A percentile compares a stretch with the other conserved stretches of the same genome.
These are phyloP conservation scores for Colletotrichum sp. DNA, from an alignment of 2,329 filamentous ascomycete species.

Conservation along the genomic window DNA sequence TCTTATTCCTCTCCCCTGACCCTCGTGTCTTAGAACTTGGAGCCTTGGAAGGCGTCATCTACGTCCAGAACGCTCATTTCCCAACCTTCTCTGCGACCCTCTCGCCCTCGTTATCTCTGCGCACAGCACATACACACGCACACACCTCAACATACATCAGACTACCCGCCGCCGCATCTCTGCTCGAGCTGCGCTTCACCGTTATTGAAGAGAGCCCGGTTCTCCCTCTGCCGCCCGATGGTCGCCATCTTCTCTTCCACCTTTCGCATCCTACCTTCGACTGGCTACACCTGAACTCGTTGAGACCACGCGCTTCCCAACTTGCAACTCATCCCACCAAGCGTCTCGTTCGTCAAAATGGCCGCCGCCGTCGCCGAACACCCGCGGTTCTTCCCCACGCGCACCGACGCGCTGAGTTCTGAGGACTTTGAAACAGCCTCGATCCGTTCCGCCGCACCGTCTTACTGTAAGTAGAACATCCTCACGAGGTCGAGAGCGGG, in stretches of 20 bases:
- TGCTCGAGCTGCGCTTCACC: neutral
- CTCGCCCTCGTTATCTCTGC: neutral
- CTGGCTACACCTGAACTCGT: neutral
- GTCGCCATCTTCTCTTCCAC: neutral
- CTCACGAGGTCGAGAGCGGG: neutral
- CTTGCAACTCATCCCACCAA: neutral
- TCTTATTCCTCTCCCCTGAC: conserved; percentile 6
- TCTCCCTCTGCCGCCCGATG: conserved; percentile 1
- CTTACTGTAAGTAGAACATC: conserved; percentile 58
- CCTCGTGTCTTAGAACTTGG: conserved; percentile 9
- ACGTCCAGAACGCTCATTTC: neutral
- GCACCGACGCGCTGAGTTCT: conserved; percentile 34
- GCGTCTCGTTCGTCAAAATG: neutral
- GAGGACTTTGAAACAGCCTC: conserved; percentile 73
- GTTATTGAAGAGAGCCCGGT: neutral
- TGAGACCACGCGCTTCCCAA: neutral
- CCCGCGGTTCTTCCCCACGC: conserved; percentile 18
- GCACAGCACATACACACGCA: neutral
- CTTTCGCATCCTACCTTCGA: neutral
- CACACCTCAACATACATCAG: neutral
- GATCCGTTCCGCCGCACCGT: conserved; percentile 70
- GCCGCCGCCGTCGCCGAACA: conserved; percentile 10
- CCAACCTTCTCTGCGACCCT: neutral
- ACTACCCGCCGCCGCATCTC: neutral
- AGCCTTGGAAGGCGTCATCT: conserved; percentile 4